phyloP scores from a whole-genome alignment of 768 basidiomycete species.

The Zangia roseola region DNA sequence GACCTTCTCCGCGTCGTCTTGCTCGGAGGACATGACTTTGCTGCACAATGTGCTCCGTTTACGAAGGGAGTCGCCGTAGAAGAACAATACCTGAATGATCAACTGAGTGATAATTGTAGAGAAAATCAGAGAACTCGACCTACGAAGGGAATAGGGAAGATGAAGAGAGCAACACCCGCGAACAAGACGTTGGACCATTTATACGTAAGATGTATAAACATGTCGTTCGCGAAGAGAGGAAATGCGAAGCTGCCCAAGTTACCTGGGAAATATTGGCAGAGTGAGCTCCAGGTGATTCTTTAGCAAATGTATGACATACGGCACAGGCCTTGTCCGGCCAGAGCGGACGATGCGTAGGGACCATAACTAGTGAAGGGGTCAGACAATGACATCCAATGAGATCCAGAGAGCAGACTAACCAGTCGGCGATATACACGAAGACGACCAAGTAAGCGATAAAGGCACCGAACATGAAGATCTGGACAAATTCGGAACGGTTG shows the following conservation, averaged over 20 bases:
- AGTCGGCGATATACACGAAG: constrained; percentile 61
- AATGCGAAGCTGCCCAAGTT: constrained; percentile 52
- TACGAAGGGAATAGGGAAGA: constrained; percentile 60
- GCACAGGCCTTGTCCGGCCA: constrained; percentile 62
- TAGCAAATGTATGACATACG: constrained; percentile 34
- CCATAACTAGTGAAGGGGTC: constrained; percentile 39
- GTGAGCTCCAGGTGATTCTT: neutral
- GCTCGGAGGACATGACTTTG: constrained; percentile 4
- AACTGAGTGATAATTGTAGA: neutral
- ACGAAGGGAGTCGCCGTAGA: constrained; percentile 31
- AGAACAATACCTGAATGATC: constrained; percentile 25
- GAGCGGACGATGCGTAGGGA: constrained; percentile 61
- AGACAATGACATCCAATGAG: neutral
- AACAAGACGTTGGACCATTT: constrained; percentile 60
- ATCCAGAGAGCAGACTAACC: constrained; percentile 33
- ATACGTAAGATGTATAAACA: constrained; percentile 55
- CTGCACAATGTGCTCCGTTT: constrained; percentile 22
- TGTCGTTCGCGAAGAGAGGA: constrained; percentile 58
- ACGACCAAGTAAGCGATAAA: constrained; percentile 55
- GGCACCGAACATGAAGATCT: constrained; percentile 50
- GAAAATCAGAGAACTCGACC: constrained; percentile 7
- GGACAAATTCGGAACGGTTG: neutral
- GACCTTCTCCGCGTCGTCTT: neutral
- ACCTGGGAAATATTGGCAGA: constrained; percentile 29
- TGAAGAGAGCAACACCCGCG: constrained; percentile 46